Base-by-base conservation (phyloP, 2,329 filamentous ascomycete species). In the Pezicula radicicola region DNA sequence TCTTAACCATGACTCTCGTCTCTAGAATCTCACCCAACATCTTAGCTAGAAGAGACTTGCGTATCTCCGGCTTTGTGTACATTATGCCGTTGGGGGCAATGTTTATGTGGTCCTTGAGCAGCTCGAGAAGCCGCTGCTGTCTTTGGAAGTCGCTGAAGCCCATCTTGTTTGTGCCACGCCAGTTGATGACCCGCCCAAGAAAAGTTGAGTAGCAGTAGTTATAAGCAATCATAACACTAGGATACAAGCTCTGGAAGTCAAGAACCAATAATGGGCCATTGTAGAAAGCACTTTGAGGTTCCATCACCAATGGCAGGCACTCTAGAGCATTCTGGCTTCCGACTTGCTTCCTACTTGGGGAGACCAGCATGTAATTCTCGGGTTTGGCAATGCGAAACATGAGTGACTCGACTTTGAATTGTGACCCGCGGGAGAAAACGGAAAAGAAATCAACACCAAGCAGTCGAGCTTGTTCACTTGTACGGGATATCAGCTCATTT, bases 131-230 rank as follows among this genome's bases (percentile, higher is more conserved):
- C 15, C 88, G 80, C 33, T 85, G 78, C 58, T 92, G 83, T 21
- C 94, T 83, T 57, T 87, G 79, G 70, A 95, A 97, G 55, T 96
- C 87, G 27, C 85, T 84, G 66, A 97, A 96, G 0, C 94, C 94
- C 87, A 99, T 91, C 71, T 97, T 96, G 73, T 91, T 92, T 28
- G 81, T 84, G 2, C 91, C 92, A n/a, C 91, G 84, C 93, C 93
- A 97, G 60, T 85, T 83, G 27, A 85, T 82, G 37, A 96, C 85
- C 28, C 94, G 84, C 0, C 94, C 94, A 0, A 97, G 77, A 61
- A 92, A 99, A 0, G 94, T 99, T 0, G 94, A 97, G 66, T 99
- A 99, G 72, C 94, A 99, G 66, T 97, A 94, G 64, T 99, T 99
- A 74, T 99, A 97, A 0, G 94, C 94, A 65, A 99, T 97, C 91